Conservation (phyloP, 192 early-diverging fungal genomes). For the Pecoramyces ruminantium region DNA sequence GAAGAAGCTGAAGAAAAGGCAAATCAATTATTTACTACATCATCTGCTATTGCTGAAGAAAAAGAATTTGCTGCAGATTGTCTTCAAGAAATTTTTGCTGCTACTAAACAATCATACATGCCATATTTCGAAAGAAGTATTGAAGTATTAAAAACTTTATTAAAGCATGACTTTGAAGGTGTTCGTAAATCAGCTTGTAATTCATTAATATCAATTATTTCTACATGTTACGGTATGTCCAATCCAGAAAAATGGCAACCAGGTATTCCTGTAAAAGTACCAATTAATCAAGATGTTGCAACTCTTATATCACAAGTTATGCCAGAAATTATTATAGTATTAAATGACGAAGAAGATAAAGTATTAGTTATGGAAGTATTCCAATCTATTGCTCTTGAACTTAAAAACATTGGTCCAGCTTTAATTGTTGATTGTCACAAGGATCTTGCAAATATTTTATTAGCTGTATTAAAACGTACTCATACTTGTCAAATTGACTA, state of each 20-base stretch:
- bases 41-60: slow-evolving; percentile 73
- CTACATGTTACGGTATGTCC: slow-evolving; percentile 59
- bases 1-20: slow-evolving; percentile 15
- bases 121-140: slow-evolving; percentile 65
- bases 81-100: slow-evolving; percentile 69
- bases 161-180: slow-evolving; percentile 61
- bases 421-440: background rate
- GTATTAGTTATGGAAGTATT: slow-evolving; percentile 34
- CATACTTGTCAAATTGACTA: background rate
- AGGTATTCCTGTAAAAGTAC: slow-evolving; percentile 23
- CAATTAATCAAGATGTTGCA: slow-evolving; percentile 59
- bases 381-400: background rate
- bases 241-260: slow-evolving; percentile 50
- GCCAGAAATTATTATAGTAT: slow-evolving; percentile 48
- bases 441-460: background rate
- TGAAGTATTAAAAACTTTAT: slow-evolving; percentile 43
- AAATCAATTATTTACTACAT: slow-evolving; percentile 25
- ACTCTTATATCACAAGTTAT: slow-evolving; percentile 49
- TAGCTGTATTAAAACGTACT: background rate
- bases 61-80: slow-evolving; percentile 84
- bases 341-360: slow-evolving; percentile 63
- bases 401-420: background rate
- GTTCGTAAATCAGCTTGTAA: slow-evolving; percentile 61
- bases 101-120: slow-evolving; percentile 54
- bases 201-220: slow-evolving; percentile 56